These are phyloP conservation scores for Diaporthe ilicicola DNA, from an alignment of 2,329 filamentous ascomycete genomes.

Conservation along the genomic window DNA sequence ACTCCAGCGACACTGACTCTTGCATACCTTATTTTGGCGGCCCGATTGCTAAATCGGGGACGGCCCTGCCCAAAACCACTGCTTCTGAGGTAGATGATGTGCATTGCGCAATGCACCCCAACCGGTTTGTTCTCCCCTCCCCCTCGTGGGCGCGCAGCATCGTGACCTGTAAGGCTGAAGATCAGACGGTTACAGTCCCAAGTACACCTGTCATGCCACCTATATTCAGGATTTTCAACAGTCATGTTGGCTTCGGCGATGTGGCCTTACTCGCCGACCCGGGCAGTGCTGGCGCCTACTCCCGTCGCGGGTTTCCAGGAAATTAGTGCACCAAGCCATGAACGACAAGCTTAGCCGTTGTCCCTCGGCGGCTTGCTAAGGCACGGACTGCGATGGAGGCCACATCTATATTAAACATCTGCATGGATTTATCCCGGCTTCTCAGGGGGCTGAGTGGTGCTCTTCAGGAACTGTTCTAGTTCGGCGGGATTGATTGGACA, in stretches of 20 bases:
- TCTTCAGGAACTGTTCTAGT: constrained; percentile 1
- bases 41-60: constrained; percentile 15
- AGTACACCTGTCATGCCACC: constrained; percentile 6
- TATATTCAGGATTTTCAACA: background rate
- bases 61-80: constrained; percentile 7
- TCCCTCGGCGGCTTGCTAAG: background rate
- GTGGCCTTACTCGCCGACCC: constrained; percentile 12
- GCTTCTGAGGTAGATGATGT: constrained; percentile 23
- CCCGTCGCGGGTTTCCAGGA: background rate
- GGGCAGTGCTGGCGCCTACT: background rate
- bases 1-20: constrained; percentile 12
- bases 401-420: background rate
- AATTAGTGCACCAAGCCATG: constrained; percentile 6
- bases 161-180: constrained; percentile 22
- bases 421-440: constrained; percentile 9
- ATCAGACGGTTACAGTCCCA: constrained; percentile 22
- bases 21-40: background rate
- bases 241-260: background rate
- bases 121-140: background rate
- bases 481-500: constrained; percentile 6
- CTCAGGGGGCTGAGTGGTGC: background rate
- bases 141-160: background rate
- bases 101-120: constrained; percentile 1
- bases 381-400: background rate
- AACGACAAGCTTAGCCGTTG: constrained; percentile 6